Evolutionary conservation across 1,284 basidiomycete genomes (phyloP).

Genomic region (Mycena citricolor): DNA sequence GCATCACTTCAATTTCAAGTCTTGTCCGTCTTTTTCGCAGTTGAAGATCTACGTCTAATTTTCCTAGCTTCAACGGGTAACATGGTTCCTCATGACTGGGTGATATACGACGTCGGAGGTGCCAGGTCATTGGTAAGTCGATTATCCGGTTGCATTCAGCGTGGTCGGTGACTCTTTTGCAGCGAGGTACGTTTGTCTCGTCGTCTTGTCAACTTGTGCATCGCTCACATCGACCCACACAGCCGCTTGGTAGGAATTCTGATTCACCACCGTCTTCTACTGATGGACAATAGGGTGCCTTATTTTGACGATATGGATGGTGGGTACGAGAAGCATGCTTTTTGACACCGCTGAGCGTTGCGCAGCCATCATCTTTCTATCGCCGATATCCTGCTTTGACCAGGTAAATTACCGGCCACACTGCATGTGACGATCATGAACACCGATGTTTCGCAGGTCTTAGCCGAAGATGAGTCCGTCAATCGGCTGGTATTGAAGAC

Average conservation of each 20-base stretch:
- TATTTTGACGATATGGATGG: constrained; percentile 70
- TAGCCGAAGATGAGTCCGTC: constrained; percentile 62
- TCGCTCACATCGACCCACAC: background rate
- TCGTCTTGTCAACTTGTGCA: too few relatives aligned
- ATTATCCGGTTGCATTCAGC: too few relatives aligned
- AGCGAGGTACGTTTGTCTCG: constrained; percentile 17
- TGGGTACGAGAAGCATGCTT: constrained; percentile 4
- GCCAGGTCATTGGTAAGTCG: constrained; percentile 15
- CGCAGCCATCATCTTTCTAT: constrained; percentile 71
- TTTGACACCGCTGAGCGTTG: too few relatives aligned
- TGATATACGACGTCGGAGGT: constrained; percentile 52
- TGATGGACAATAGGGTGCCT: constrained; percentile 46
- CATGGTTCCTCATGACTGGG: constrained; percentile 26
- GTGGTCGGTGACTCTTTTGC: background rate
- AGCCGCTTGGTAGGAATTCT: background rate
- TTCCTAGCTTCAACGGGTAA: constrained; percentile 2
- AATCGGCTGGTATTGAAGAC: constrained; percentile 50
- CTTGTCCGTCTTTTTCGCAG: constrained; percentile 3
- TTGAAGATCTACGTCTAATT: too few relatives aligned
- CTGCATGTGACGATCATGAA: background rate
- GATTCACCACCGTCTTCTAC: constrained; percentile 7
- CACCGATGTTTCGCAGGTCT: constrained; percentile 32
- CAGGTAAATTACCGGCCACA: constrained; percentile 36
- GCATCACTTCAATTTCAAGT: constrained; percentile 39
- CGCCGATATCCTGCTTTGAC: constrained; percentile 72